Evolutionary conservation across 352 stramenopile species (phyloP), one percentile per base, ranked within the genome.

Genomic region (Globisporangium spiculum): DNA sequence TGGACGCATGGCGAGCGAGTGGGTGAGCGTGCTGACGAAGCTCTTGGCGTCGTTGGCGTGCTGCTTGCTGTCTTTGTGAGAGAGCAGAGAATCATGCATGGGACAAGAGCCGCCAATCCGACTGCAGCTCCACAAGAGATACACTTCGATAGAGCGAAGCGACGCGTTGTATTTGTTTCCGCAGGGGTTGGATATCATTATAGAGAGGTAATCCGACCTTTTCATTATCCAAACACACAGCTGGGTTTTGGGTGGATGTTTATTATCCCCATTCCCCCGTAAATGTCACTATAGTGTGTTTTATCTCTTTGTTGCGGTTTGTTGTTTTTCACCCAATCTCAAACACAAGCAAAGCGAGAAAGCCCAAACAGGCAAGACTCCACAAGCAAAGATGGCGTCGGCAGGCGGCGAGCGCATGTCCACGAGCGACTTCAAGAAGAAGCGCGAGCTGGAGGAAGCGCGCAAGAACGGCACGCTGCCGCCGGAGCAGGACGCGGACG

Each of bases 361-460:
- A 41, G 24, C 30, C 30, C 54, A n/a, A 56, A 12, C 27, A 46
- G 20, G 10, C 18, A 6, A 61, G 41, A 9, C 34, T 66, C 4
- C 22, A 91, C 18, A 6, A 61, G 32, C 2, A 48, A 70, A 14
- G 36, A 93, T 93, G 85, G 79, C 85, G 73, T 86, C 78, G 16
- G 77, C 78, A 2, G 79, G 81, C 18, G 76, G 78, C 38, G 88
- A 94, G 72, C 84, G 88, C 63, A 74, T 96, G 76, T 92, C 83
- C 8, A 88, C 66, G 52, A 85, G 74, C 69, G 87, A 93, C 73
- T 92, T 92, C 68, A 91, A 92, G 76, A 93, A 94, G 78, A 94
- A 97, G 79, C 78, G 78, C 63, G 90, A 96, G 77, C 77, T 96
- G 46, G 87, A 96, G n/a, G 89, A 97, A 68, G 91, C 90, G 66